These are phyloP conservation scores for Xylaria intraflava DNA, from an alignment of 495 filamentous ascomycete genomes.

Conservation along the genomic window DNA sequence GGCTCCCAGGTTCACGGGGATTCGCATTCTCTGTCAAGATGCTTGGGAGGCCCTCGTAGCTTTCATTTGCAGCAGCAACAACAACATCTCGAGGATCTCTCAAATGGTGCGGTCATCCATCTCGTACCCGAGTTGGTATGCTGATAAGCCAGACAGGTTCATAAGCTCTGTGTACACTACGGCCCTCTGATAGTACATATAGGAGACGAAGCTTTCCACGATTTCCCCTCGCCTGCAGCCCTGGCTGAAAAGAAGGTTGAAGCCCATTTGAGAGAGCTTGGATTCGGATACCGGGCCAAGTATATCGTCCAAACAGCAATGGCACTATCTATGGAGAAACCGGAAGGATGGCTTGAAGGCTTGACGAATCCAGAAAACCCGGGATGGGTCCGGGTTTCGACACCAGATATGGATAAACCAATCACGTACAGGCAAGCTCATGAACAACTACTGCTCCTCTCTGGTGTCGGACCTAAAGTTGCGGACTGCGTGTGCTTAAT, in stretches of 20 bases:
- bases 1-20: slow-evolving; percentile 79
- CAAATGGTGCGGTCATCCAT: slow-evolving; percentile 60
- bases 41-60: slow-evolving; percentile 90
- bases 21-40: slow-evolving; percentile 92
- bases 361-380: slow-evolving; percentile 73
- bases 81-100: slow-evolving; percentile 90
- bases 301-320: slow-evolving; percentile 82
- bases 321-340: slow-evolving; percentile 59
- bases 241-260: slow-evolving; percentile 67
- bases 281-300: slow-evolving; percentile 91
- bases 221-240: slow-evolving; percentile 72
- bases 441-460: slow-evolving; percentile 65
- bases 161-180: slow-evolving; percentile 83
- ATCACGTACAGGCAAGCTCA: slow-evolving; percentile 69
- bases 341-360: slow-evolving; percentile 66
- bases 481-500: slow-evolving; percentile 95
- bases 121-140: background rate
- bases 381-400: slow-evolving; percentile 26
- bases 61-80: slow-evolving; percentile 98
- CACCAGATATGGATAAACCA: background rate
- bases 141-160: slow-evolving; percentile 42
- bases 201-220: slow-evolving; percentile 67
- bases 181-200: slow-evolving; percentile 68
- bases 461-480: slow-evolving; percentile 93
- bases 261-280: slow-evolving; percentile 66